Conservation (phyloP, 306 rosid genomes). For the Cucurbita moschata region DNA sequence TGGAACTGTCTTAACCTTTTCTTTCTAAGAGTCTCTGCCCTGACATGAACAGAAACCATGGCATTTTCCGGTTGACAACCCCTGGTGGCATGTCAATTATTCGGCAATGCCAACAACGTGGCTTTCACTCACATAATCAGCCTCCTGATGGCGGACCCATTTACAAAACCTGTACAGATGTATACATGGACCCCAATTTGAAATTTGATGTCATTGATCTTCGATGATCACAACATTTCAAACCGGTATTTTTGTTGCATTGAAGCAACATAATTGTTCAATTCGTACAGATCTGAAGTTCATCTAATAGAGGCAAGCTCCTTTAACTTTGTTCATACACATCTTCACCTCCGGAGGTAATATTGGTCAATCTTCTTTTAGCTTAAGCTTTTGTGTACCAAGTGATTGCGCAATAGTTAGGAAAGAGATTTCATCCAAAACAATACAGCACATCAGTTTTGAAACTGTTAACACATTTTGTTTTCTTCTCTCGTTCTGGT, state of each 20-base stretch:
- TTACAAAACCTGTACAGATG: slow-evolving; percentile 76
- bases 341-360: background rate
- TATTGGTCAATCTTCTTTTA: background rate
- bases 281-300: background rate
- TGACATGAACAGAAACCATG: slow-evolving; percentile 49
- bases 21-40: slow-evolving; percentile 5
- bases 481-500: background rate
- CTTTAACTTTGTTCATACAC: background rate
- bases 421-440: background rate
- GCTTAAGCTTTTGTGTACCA: background rate
- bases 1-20: background rate
- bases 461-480: background rate
- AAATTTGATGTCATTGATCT: slow-evolving; percentile 90
- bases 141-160: slow-evolving; percentile 95
- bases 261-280: background rate
- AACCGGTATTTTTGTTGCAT: slow-evolving; percentile 1
- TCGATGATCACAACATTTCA: slow-evolving; percentile 28
- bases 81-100: slow-evolving; percentile 94
- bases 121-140: slow-evolving; percentile 69
- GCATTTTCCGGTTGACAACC: slow-evolving; percentile 78
- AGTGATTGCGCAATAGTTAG: background rate
- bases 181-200: slow-evolving; percentile 71
- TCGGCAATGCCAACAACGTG: slow-evolving; percentile 79
- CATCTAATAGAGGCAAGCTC: background rate
- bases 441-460: background rate